These are phyloP conservation scores for Periconia sp. DNA, from an alignment of 2,329 filamentous ascomycete genomes.

Conservation along the genomic window DNA sequence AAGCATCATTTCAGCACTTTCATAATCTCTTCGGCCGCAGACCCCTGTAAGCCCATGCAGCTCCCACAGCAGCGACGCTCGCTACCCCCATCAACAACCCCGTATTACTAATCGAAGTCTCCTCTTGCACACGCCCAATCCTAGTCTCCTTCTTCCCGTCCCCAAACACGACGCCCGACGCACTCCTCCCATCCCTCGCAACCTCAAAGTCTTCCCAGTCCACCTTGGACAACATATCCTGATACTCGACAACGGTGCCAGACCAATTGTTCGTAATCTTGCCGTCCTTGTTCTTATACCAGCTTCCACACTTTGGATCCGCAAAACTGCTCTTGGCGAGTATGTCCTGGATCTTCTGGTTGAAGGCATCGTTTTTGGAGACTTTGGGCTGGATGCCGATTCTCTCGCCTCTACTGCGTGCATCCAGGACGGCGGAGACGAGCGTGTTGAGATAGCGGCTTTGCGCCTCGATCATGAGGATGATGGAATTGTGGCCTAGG, in stretches of 20 bases:
- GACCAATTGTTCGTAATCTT: constrained; percentile 65
- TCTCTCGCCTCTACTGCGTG: constrained; percentile 45
- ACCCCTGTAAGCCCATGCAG: constrained; percentile 33
- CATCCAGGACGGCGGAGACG: constrained; percentile 56
- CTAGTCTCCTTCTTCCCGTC: constrained; percentile 40
- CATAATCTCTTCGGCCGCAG: constrained; percentile 20
- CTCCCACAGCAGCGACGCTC: constrained; percentile 45
- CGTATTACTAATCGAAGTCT: constrained; percentile 49
- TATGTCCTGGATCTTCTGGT: constrained; percentile 53
- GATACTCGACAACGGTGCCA: constrained; percentile 62
- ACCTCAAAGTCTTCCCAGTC: constrained; percentile 55
- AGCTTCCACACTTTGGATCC: constrained; percentile 60
- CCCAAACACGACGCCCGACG: constrained; percentile 40
- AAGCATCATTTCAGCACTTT: background rate
- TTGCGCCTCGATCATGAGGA: constrained; percentile 68
- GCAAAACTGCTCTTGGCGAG: constrained; percentile 57
- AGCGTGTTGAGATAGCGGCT: constrained; percentile 60
- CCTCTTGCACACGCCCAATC: constrained; percentile 54
- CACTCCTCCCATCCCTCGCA: constrained; percentile 19
- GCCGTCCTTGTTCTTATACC: constrained; percentile 63
- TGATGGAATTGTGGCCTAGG: constrained; percentile 62
- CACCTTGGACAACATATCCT: constrained; percentile 52
- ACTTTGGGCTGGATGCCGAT: constrained; percentile 56
- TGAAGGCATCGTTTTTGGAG: constrained; percentile 50
- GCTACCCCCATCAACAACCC: constrained; percentile 43